Evolutionary conservation across 164 flowering plant genomes (phyloP).

Genomic region (Cinnamomum micranthum): DNA sequence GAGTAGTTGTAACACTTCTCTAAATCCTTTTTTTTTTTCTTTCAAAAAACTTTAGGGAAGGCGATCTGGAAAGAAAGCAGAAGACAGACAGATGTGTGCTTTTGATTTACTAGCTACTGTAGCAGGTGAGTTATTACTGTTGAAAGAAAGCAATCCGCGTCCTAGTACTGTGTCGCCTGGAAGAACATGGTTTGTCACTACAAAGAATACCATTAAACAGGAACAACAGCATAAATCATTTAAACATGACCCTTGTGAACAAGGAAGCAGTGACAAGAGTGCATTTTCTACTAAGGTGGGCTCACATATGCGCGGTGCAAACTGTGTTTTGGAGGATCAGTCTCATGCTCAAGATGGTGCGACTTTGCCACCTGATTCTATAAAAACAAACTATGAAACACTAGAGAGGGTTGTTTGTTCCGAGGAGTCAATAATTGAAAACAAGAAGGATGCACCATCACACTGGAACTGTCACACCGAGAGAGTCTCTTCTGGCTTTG

Average conservation of each 20-base stretch:
- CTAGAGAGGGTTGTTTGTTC: constrained; percentile 32
- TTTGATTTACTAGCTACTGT: constrained; percentile 92
- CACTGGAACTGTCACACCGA: constrained; percentile 18
- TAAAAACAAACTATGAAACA: constrained; percentile 31
- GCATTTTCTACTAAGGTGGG: constrained; percentile 24
- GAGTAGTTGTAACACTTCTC: not conserved
- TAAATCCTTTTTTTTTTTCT: not conserved
- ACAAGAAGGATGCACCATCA: constrained; percentile 22
- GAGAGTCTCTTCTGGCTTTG: constrained; percentile 17
- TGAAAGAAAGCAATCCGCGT: constrained; percentile 37
- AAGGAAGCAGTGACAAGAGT: constrained; percentile 30
- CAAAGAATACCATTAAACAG: constrained; percentile 20
- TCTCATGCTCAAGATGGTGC: constrained; percentile 23
- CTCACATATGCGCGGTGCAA: constrained; percentile 21
- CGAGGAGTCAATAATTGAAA: constrained; percentile 28
- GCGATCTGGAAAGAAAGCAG: constrained; percentile 40
- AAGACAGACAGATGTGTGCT: constrained; percentile 54
- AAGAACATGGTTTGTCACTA: constrained; percentile 21
- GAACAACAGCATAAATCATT: constrained; percentile 30
- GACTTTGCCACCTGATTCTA: constrained; percentile 29
- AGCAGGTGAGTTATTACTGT: constrained; percentile 73
- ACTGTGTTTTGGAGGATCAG: constrained; percentile 21
- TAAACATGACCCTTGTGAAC: constrained; percentile 43
- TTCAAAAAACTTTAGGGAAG: constrained; percentile 28
- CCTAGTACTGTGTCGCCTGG: constrained; percentile 26